These are phyloP conservation scores for Talaromyces trachyspermus DNA, from an alignment of 495 filamentous ascomycete species.

Conservation along the genomic window DNA sequence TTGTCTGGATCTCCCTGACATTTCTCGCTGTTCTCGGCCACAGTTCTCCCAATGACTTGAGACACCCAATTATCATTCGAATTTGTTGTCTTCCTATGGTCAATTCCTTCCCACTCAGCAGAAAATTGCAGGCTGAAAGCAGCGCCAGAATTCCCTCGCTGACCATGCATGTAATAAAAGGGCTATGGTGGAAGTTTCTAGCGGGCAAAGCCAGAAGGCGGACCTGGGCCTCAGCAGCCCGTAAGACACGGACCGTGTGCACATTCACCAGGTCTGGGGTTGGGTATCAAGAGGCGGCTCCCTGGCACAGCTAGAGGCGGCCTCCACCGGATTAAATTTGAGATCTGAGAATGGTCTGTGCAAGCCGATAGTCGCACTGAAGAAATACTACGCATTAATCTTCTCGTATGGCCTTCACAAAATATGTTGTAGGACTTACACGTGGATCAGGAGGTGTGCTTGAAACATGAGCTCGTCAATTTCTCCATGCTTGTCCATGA, in stretches of 20 bases:
- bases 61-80: constrained; percentile 25
- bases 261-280: constrained; percentile 19
- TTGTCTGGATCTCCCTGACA: constrained; percentile 67
- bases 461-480: constrained; percentile 33
- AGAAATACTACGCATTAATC: neutral
- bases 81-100: constrained; percentile 23
- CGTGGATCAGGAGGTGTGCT: constrained; percentile 25
- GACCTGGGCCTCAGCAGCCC: constrained; percentile 20
- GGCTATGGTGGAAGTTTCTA: constrained; percentile 17
- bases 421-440: constrained; percentile 15
- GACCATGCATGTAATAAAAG: constrained; percentile 27
- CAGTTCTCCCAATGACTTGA: constrained; percentile 19
- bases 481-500: constrained; percentile 21
- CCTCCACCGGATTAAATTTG: constrained; percentile 20
- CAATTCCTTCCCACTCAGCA: constrained; percentile 18
- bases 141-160: constrained; percentile 21
- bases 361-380: constrained; percentile 21
- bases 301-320: constrained; percentile 24
- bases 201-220: constrained; percentile 22
- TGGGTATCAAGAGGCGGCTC: constrained; percentile 17
- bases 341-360: constrained; percentile 28
- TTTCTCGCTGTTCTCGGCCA: constrained; percentile 51
- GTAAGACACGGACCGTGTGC: constrained; percentile 22
- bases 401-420: neutral
- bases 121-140: constrained; percentile 21